phyloP scores from a whole-genome alignment of 129 eudicot species.

The Helianthus tuberosus region DNA sequence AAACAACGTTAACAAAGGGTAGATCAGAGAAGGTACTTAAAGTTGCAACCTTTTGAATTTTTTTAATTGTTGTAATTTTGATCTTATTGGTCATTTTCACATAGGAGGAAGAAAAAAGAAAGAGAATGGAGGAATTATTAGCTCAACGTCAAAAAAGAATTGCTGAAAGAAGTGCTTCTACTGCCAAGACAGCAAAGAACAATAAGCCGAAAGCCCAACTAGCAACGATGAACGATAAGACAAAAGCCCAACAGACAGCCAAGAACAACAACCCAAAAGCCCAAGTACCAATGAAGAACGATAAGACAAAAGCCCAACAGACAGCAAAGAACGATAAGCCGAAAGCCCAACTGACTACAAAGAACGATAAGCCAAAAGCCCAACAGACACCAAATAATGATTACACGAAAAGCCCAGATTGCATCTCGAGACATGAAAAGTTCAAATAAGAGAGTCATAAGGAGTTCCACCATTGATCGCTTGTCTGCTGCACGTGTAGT shows the following conservation, averaged over 20 bases:
- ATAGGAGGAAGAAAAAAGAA: slow-evolving; percentile 84
- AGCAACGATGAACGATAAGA: slow-evolving; percentile 38
- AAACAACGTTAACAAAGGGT: slow-evolving; percentile 36
- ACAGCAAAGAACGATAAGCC: slow-evolving; percentile 41
- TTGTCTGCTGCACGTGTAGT: slow-evolving; percentile 68
- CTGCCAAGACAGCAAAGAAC: slow-evolving; percentile 36
- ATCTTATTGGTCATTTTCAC: slow-evolving; percentile 18
- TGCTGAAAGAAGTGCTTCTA: slow-evolving; percentile 77
- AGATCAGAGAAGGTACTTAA: slow-evolving; percentile 65
- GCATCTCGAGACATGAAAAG: slow-evolving; percentile 38
- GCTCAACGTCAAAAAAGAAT: slow-evolving; percentile 72
- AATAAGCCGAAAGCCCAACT: slow-evolving; percentile 33
- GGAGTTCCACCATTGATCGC: slow-evolving; percentile 70
- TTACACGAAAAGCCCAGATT: slow-evolving; percentile 24
- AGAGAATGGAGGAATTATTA: slow-evolving; percentile 69
- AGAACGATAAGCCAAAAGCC: slow-evolving; percentile 39
- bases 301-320: slow-evolving; percentile 35
- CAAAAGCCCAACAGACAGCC: slow-evolving; percentile 25
- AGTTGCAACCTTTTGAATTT: slow-evolving; percentile 10
- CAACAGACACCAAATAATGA: slow-evolving; percentile 1
- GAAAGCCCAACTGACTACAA: slow-evolving; percentile 31
- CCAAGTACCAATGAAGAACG: slow-evolving; percentile 30
- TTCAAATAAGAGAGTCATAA: slow-evolving; percentile 41
- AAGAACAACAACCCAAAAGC: slow-evolving; percentile 41
- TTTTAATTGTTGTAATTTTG: slow-evolving; percentile 8